A percentile compares a stretch with the other conserved stretches of the same genome.
Conservation (phyloP, 768 basidiomycete species). For the Boletus barrowsii region DNA sequence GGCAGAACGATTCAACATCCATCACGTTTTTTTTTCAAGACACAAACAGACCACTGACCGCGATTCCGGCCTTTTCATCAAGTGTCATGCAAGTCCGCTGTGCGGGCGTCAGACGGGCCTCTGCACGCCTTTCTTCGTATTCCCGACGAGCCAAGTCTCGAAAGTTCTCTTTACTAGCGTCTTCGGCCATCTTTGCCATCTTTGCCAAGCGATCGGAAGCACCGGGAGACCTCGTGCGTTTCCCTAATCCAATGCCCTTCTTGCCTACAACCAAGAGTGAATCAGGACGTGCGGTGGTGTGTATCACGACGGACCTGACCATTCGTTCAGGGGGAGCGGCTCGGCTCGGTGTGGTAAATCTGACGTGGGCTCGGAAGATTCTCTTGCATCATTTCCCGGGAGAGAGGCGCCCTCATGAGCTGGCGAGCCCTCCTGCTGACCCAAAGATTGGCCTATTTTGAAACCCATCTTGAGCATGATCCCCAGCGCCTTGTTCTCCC, state of each 20-base stretch:
- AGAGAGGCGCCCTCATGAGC: neutral
- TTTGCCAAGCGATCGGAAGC: constrained; percentile 65
- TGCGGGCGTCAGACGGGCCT: constrained; percentile 64
- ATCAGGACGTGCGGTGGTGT: neutral
- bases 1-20: constrained; percentile 4
- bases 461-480: constrained; percentile 98
- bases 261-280: constrained; percentile 49
- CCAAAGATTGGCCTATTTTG: constrained; percentile 78
- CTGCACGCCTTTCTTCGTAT: constrained; percentile 74
- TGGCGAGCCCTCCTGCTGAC: constrained; percentile 34
- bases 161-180: constrained; percentile 52
- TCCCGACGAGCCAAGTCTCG: constrained; percentile 69
- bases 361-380: neutral
- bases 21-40: neutral
- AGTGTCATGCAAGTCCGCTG: constrained; percentile 72
- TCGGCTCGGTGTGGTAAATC: constrained; percentile 48
- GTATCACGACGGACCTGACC: constrained; percentile 59
- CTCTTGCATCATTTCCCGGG: constrained; percentile 1
- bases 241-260: constrained; percentile 69
- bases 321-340: constrained; percentile 75
- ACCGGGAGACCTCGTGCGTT: constrained; percentile 65
- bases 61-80: constrained; percentile 69
- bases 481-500: constrained; percentile 70
- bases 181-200: constrained; percentile 63
- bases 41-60: constrained; percentile 29